phyloP scores from a whole-genome alignment of 257 asterid genomes.

The Avicennia marina region DNA sequence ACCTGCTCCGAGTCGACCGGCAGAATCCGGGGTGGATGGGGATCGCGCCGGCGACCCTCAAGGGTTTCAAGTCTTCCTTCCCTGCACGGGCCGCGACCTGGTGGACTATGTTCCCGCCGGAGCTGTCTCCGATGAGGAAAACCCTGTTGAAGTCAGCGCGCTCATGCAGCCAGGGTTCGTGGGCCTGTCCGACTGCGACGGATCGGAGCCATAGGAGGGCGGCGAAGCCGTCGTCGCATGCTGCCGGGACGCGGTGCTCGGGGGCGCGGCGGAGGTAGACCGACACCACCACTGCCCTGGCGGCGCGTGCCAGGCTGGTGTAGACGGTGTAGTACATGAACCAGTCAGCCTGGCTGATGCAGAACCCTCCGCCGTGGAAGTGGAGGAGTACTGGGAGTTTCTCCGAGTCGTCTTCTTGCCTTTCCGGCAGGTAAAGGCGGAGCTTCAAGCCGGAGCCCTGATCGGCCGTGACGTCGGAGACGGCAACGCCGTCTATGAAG shows the following conservation, averaged over 20 bases:
- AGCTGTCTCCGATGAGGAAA: conserved; percentile 34
- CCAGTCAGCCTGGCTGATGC: conserved; percentile 58
- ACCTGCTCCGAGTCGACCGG: conserved; percentile 29
- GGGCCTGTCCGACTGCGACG: conserved; percentile 21
- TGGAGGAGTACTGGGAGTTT: conserved; percentile 48
- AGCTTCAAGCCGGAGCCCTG: too few species aligned
- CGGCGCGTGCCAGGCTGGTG: conserved; percentile 34
- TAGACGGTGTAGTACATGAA: conserved; percentile 45
- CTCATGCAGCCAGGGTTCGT: conserved; percentile 15
- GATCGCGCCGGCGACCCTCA: conserved; percentile 30
- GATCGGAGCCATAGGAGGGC: conserved; percentile 44
- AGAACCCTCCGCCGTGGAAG: conserved; percentile 70
- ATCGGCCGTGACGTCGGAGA: too few species aligned
- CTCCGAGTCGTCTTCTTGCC: too few species aligned
- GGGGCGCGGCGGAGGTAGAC: conserved; percentile 48
- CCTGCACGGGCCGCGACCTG: conserved; percentile 30
- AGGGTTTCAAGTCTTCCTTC: conserved; percentile 12
- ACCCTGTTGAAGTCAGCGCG: conserved; percentile 27
- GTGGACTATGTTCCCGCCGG: too few species aligned
- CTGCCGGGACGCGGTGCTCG: conserved; percentile 53
- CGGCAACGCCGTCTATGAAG: too few species aligned
- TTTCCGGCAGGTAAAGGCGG: too few species aligned
- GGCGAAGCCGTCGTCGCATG: conserved; percentile 31
- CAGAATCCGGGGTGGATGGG: conserved; percentile 34
- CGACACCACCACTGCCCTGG: conserved; percentile 42